Conservation (phyloP, 345 rosid species). For the Citrus hindsii region DNA sequence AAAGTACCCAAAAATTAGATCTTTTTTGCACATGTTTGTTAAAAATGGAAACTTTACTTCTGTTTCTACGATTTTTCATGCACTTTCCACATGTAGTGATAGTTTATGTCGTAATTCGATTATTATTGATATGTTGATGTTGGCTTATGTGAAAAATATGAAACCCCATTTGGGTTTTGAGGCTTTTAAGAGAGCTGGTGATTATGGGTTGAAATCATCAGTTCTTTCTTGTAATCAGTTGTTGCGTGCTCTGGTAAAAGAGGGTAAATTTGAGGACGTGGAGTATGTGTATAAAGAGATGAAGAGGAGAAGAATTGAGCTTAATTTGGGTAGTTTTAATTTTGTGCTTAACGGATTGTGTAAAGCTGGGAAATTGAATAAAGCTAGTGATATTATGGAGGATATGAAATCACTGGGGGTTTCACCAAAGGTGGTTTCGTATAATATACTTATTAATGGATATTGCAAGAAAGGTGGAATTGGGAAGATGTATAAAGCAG, state of each 20-base stretch:
- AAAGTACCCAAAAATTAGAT: slow-evolving; percentile 57
- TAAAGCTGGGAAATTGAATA: slow-evolving; percentile 48
- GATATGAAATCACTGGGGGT: no score
- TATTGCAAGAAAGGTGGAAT: no score
- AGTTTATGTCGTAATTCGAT: slow-evolving; percentile 54
- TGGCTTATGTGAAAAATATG: slow-evolving; percentile 52
- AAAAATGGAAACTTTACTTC: slow-evolving; percentile 27
- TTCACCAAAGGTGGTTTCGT: no score
- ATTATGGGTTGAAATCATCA: slow-evolving; percentile 68
- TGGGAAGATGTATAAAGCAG: slow-evolving; percentile 9
- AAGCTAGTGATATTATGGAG: no score
- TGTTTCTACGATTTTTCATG: slow-evolving; percentile 56
- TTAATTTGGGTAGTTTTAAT: slow-evolving; percentile 48
- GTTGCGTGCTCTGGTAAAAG: slow-evolving; percentile 61
- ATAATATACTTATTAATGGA: no score
- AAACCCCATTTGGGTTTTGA: slow-evolving; percentile 50
- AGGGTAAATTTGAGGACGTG: slow-evolving; percentile 36
- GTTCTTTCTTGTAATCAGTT: slow-evolving; percentile 68
- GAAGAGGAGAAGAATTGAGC: slow-evolving; percentile 56
- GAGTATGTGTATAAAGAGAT: slow-evolving; percentile 66
- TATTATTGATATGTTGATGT: slow-evolving; percentile 69
- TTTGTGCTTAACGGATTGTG: slow-evolving; percentile 55
- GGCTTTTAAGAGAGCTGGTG: slow-evolving; percentile 76
- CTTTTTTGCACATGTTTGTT: slow-evolving; percentile 64
- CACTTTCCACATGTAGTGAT: slow-evolving; percentile 47